phyloP scores from a whole-genome alignment of 78 protist species.

The Creolimax fragrantissima region DNA sequence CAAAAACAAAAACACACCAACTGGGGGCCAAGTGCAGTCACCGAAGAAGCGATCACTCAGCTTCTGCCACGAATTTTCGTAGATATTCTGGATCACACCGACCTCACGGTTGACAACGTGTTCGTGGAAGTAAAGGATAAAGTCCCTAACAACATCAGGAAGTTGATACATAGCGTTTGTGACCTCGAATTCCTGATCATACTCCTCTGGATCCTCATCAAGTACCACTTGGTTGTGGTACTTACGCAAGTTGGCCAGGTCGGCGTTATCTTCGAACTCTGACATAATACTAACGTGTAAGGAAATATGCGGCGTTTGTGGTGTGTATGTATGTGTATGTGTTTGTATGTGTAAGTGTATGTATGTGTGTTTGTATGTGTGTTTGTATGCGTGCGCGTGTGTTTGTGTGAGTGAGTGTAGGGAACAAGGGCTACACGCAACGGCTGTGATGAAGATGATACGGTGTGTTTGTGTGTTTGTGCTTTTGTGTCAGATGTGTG shows the following conservation, averaged over 20 bases:
- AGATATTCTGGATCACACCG: not conserved
- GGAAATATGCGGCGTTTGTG: not conserved
- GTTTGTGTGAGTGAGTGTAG: not conserved
- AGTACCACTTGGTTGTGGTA: not conserved
- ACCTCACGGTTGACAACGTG: not conserved
- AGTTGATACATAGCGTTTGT: not conserved
- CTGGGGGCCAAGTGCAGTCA: slow-evolving; percentile 9
- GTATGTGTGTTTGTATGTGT: not conserved
- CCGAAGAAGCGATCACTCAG: slow-evolving; percentile 24
- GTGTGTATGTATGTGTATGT: not conserved
- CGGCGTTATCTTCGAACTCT: not conserved
- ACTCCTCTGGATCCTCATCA: not conserved
- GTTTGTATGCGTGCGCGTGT: not conserved
- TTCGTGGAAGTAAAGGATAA: not conserved
- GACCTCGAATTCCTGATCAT: not conserved
- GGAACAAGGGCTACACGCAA: too few relatives aligned
- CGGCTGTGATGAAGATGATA: too few relatives aligned
- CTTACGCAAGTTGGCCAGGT: not conserved
- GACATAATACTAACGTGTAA: not conserved
- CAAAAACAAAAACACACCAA: not conserved
- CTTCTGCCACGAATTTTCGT: not conserved
- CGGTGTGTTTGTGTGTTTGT: too few relatives aligned
- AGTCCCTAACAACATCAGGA: not conserved
- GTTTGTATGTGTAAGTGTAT: not conserved
- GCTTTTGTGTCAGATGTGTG: too few relatives aligned